These are phyloP conservation scores for Aspergillus panamensis DNA, from an alignment of 495 filamentous ascomycete genomes.

Conservation along the genomic window DNA sequence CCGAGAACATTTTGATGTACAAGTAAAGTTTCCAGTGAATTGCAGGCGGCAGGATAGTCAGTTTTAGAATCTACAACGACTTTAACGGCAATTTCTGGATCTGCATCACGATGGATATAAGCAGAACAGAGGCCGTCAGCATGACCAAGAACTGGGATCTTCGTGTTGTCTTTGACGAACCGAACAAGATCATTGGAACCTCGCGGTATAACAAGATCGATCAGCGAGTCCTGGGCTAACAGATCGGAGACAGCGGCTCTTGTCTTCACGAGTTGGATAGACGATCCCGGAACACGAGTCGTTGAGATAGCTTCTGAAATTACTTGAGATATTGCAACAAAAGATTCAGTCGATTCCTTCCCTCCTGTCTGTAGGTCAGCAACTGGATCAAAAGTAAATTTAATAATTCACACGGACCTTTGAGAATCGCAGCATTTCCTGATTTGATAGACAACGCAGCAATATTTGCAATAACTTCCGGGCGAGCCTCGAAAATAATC, in stretches of 20 bases:
- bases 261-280: conserved; percentile 89
- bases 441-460: conserved; percentile 96
- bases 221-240: conserved; percentile 74
- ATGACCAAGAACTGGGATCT: conserved; percentile 94
- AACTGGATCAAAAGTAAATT: not conserved
- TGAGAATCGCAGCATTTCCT: conserved; percentile 94
- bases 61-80: conserved; percentile 91
- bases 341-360: conserved; percentile 92
- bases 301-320: conserved; percentile 74
- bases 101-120: conserved; percentile 80
- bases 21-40: conserved; percentile 83
- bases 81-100: conserved; percentile 64
- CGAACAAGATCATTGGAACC: conserved; percentile 92
- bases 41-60: conserved; percentile 95
- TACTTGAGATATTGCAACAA: conserved; percentile 78
- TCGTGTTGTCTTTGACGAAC: conserved; percentile 83
- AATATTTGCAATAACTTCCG: conserved; percentile 98
- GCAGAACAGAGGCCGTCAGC: conserved; percentile 91
- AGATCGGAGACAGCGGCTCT: conserved; percentile 84
- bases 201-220: conserved; percentile 93
- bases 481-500: conserved; percentile 96
- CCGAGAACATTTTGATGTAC: conserved; percentile 70
- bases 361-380: conserved; percentile 54
- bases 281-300: conserved; percentile 77
- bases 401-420: conserved; percentile 52